These are phyloP conservation scores for Suillus paluster DNA, from an alignment of 768 basidiomycete genomes.

Conservation along the genomic window DNA sequence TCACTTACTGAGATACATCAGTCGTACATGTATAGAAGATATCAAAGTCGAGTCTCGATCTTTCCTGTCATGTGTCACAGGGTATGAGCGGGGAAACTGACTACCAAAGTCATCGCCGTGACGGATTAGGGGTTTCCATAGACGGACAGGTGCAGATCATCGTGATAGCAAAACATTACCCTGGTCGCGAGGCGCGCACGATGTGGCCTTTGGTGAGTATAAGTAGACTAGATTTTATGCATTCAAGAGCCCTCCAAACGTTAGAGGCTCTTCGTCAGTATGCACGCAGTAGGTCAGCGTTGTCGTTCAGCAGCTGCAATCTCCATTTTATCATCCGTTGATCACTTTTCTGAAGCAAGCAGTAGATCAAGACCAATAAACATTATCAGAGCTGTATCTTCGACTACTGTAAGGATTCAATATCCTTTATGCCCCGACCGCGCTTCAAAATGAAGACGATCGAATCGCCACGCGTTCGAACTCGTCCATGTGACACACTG, in stretches of 20 bases:
- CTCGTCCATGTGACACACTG: too few relatives aligned
- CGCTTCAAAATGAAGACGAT: too few relatives aligned
- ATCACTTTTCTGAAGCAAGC: neutral
- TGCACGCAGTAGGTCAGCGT: too few relatives aligned
- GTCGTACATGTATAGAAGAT: neutral
- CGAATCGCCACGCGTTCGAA: too few relatives aligned
- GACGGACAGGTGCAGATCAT: too few relatives aligned
- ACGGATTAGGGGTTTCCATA: neutral
- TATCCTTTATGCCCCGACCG: too few relatives aligned
- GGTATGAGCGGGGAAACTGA: too few relatives aligned
- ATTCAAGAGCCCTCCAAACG: neutral
- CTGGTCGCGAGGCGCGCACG: neutral
- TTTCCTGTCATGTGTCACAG: neutral
- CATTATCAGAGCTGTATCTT: neutral
- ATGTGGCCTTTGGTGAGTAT: neutral
- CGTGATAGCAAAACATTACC: neutral
- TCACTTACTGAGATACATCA: neutral
- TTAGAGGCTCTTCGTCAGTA: neutral
- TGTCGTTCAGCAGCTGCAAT: too few relatives aligned
- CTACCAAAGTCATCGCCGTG: neutral
- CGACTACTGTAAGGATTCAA: neutral
- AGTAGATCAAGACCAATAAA: neutral
- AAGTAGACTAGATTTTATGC: neutral
- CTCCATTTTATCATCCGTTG: neutral
- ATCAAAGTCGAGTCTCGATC: neutral